Evolutionary conservation across 1,284 basidiomycete species (phyloP), one percentile per base, ranked within the genome.

Genomic region (Fomitopsis palustris): DNA sequence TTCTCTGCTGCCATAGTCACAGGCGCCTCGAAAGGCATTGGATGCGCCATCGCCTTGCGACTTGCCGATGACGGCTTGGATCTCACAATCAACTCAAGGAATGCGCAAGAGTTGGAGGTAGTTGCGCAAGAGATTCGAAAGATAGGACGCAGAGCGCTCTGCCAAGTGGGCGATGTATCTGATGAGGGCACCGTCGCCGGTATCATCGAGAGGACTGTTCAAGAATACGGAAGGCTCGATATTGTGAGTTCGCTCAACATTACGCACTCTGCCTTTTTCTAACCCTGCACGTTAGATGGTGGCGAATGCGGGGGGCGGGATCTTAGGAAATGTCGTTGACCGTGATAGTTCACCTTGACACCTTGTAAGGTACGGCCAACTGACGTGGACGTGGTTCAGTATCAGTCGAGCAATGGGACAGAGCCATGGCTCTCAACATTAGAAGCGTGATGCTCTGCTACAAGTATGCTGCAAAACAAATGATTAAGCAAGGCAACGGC

Each of bases 401-500:
- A 65, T 7, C 25, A 17, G 25, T 47, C 25, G 21, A 16, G 53
- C 61, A 2, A 57, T 68, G 33, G 71, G 73, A 59, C 60, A 58
- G 38, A 41, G 74, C 25, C 1, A 61, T 68, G 47, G 54, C 58
- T 29, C 61, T 74, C 43, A 76, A 76, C 62, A 58, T 70, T 16
- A 65, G 65, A 39, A 72, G 74, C 16, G 67, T 70, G 3, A 69
- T 75, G 54, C 62, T 72, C 19, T 70, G 67, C 62, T 76, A 72
- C 67, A 73, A 73, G 64, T 67, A 71, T 29, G 74, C 73, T 0
- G 72, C 72, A 2, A 62, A 62, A 19, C 71, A 72, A 53, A 69
- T 75, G 69, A 58, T 71, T 47, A 64, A 69, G 60, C 74, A 76
- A 61, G 73, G 74, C 7, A 61, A 61, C 4, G 74, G 74, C 0